phyloP scores from a whole-genome alignment of 2,329 filamentous ascomycete species.

The Pyrenochaeta sp. region DNA sequence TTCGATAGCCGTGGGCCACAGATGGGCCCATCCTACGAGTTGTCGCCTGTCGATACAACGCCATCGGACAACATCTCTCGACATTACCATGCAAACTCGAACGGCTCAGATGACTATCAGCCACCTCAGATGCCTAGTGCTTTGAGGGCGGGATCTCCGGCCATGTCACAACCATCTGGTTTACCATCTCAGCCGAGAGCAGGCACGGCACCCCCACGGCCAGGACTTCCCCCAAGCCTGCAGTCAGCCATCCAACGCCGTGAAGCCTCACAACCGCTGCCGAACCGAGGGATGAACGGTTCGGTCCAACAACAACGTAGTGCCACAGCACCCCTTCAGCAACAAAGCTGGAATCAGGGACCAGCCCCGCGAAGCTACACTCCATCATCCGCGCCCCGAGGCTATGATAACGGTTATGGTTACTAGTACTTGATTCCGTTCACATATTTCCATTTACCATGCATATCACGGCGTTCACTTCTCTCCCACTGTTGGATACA shows the following conservation, averaged over 20 bases:
- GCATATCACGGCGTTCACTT: conserved; percentile 6
- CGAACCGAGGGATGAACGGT: conserved; percentile 35
- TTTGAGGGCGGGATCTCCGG: conserved; percentile 42
- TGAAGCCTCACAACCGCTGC: conserved; percentile 44
- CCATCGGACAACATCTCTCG: conserved; percentile 24
- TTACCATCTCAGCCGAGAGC: conserved; percentile 29
- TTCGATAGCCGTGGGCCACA: conserved; percentile 39
- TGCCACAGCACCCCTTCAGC: conserved; percentile 44
- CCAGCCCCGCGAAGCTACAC: conserved; percentile 30
- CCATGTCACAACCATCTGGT: conserved; percentile 26
- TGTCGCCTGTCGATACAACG: conserved; percentile 45
- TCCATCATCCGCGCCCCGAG: conserved; percentile 15
- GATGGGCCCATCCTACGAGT: conserved; percentile 40
- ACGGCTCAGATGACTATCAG: conserved; percentile 22
- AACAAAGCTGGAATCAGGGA: conserved; percentile 34
- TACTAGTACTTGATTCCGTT: conserved; percentile 9
- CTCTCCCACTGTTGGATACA: conserved; percentile 26
- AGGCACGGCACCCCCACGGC: conserved; percentile 42
- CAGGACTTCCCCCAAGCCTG: conserved; percentile 42
- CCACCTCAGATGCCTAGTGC: conserved; percentile 35
- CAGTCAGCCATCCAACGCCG: conserved; percentile 49
- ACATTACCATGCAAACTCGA: conserved; percentile 30
- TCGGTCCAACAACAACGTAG: conserved; percentile 42
- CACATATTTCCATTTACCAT: conserved; percentile 9
- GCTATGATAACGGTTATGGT: conserved; percentile 27